phyloP scores from a whole-genome alignment of 73 alveolate genomes.

The Symbiodinium natans region DNA sequence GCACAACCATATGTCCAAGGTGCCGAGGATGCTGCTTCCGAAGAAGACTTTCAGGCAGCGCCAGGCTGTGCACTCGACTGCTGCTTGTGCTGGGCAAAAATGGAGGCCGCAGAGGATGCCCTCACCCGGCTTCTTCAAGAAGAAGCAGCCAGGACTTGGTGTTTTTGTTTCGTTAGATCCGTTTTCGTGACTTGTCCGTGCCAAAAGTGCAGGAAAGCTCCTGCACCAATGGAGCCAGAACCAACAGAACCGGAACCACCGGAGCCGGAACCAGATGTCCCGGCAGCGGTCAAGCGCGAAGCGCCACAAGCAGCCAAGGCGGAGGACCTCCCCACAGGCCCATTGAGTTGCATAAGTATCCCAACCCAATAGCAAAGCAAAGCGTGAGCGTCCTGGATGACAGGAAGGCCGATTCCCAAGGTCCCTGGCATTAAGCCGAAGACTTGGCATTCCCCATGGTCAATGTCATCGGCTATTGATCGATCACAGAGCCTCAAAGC shows the following conservation, averaged over 20 bases:
- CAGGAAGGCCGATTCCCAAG: slow-evolving; percentile 2
- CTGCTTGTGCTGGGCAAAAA: too few species aligned
- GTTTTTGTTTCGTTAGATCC: neutral
- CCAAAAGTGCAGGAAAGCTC: neutral
- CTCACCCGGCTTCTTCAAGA: slow-evolving; percentile 64
- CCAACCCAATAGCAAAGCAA: neutral
- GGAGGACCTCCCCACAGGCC: slow-evolving; percentile 56
- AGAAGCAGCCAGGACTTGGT: slow-evolving; percentile 2
- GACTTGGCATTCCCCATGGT: too few species aligned
- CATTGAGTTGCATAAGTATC: neutral
- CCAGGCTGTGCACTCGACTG: too few species aligned
- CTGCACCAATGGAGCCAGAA: neutral
- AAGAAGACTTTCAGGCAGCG: neutral
- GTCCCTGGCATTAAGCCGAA: slow-evolving; percentile 29
- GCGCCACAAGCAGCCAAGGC: slow-evolving; percentile 75
- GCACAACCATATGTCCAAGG: neutral
- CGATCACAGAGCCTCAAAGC: too few species aligned
- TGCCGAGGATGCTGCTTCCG: slow-evolving; percentile 1
- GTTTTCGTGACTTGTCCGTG: neutral
- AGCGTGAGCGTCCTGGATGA: neutral
- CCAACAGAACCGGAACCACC: neutral
- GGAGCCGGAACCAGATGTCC: neutral
- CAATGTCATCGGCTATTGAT: too few species aligned
- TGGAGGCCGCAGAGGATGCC: slow-evolving; percentile 66
- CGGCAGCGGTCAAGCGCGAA: slow-evolving; percentile 57